Percentiles rank a stretch among this genome's conserved stretches.
These are phyloP conservation scores for Nemania sp. DNA, from an alignment of 2,329 filamentous ascomycete genomes.

Conservation along the genomic window DNA sequence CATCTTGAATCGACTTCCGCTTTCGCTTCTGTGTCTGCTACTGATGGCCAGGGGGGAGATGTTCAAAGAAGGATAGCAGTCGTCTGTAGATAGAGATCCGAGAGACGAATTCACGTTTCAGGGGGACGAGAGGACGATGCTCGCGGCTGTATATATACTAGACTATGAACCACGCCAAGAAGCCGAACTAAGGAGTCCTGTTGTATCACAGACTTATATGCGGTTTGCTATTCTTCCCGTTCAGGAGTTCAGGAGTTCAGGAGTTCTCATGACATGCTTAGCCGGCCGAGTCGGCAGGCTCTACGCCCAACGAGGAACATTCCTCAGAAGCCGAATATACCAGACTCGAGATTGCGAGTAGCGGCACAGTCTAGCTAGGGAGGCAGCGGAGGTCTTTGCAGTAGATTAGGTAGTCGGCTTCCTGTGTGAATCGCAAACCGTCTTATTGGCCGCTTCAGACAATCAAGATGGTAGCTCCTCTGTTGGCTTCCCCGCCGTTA, in stretches of 20 bases:
- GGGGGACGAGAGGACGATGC: neutral
- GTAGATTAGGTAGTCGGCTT: neutral
- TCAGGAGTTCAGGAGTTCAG: neutral
- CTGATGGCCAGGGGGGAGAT: neutral
- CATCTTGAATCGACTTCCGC: conserved; percentile 42
- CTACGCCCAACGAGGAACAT: conserved; percentile 2
- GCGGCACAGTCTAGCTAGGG: conserved; percentile 1
- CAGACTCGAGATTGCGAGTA: neutral
- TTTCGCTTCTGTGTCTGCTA: neutral
- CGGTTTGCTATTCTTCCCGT: neutral
- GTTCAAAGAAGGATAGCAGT: neutral
- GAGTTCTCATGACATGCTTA: neutral
- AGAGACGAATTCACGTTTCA: neutral
- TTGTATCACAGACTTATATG: neutral
- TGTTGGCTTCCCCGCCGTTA: conserved; percentile 11
- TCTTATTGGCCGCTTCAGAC: conserved; percentile 16
- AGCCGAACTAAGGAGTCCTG: neutral
- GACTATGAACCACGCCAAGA: neutral
- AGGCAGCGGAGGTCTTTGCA: neutral
- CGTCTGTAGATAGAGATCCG: neutral
- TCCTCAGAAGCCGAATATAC: neutral
- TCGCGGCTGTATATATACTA: neutral
- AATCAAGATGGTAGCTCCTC: conserved; percentile 1
- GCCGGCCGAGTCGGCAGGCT: conserved; percentile 1
- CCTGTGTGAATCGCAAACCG: conserved; percentile 5